Percentiles rank a stretch among this genome's conserved stretches.
Evolutionary conservation across 495 filamentous ascomycete species (phyloP).

Genomic region (Trichoderma parareesei): DNA sequence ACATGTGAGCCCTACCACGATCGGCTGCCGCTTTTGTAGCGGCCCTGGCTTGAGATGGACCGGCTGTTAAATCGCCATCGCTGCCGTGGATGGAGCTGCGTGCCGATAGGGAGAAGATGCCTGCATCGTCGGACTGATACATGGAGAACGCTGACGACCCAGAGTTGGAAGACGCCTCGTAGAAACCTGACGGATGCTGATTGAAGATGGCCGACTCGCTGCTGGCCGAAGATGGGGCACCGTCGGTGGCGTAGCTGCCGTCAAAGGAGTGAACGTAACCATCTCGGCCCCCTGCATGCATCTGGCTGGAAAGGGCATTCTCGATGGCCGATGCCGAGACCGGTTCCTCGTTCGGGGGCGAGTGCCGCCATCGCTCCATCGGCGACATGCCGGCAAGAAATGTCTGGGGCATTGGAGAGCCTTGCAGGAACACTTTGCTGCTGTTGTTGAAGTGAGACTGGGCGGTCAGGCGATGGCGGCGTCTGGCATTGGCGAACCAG

Average conservation of each 20-base stretch:
- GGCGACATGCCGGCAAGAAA: conserved; percentile 51
- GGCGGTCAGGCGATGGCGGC: conserved; percentile 61
- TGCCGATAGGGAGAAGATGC: neutral
- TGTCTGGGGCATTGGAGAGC: conserved; percentile 32
- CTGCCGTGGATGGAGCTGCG: conserved; percentile 58
- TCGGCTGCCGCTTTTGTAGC: conserved; percentile 38
- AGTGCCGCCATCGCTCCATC: conserved; percentile 76
- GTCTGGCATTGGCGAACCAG: conserved; percentile 79
- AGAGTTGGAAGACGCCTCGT: conserved; percentile 20
- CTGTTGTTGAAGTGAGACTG: conserved; percentile 13
- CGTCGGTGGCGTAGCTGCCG: neutral
- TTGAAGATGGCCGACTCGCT: conserved; percentile 2
- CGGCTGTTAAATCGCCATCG: conserved; percentile 55
- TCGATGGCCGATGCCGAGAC: conserved; percentile 71
- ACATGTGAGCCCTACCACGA: conserved; percentile 37
- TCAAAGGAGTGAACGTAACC: neutral
- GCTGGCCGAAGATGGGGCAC: neutral
- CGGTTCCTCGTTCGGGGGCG: conserved; percentile 80
- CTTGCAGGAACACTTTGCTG: conserved; percentile 25
- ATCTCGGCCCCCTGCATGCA: neutral
- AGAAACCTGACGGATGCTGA: neutral
- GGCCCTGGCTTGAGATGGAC: conserved; percentile 59
- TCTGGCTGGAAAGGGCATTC: conserved; percentile 49
- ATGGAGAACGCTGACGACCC: conserved; percentile 37
- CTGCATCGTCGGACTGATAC: neutral